Base-by-base conservation (phyloP, 768 basidiomycete species). In the Vararia minispora region DNA sequence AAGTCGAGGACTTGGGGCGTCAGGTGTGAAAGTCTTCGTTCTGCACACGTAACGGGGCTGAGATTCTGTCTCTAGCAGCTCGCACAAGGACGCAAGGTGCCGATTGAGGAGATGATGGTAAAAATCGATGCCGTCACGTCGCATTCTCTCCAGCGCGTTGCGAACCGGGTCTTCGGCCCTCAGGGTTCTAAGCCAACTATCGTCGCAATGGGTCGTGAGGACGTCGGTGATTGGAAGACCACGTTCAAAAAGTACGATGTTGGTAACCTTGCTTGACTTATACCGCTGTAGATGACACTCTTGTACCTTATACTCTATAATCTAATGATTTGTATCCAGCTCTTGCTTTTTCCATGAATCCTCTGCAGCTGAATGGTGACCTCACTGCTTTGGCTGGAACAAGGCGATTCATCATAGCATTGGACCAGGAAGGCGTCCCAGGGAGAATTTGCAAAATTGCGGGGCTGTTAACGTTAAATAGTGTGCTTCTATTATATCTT, bases 1-100 rank as follows among this genome's bases (percentile, higher is more conserved):
- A 81, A 51, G 86, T 91, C 7, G 86, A 89, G 53, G 87, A 95
- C 57, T 69, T 95, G 5, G 92, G 92, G 24, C 71, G 94, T 41
- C 92, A 95, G 74, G 81, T 79, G 50, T 18, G 62, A 46, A 20
- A n/a, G n/a, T 22, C 18, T 28, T 37, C 2, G 35, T 36, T 32
- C 32, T 5, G 13, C 26, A 18, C 9, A 2, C 14, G 24, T 40
- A 28, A 10, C 26, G 12, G n/a, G 34, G 22, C 26, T 41, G 26
- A 41, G 27, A 3, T 13, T 20, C n/a, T 25, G 12, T 23, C 12
- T 42, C 3, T 47, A 86, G 82, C 70, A 91, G 22, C 73, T 94
- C 42, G 83, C 92, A 6, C 89, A 94, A 50, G 72, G 77, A 41
- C 76, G 84, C 49, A 90, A 85, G 57, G 71, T 95, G 28, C 76